Evolutionary conservation across 805 yeast species (phyloP).

Genomic region (Saccharomycopsis sp.): DNA sequence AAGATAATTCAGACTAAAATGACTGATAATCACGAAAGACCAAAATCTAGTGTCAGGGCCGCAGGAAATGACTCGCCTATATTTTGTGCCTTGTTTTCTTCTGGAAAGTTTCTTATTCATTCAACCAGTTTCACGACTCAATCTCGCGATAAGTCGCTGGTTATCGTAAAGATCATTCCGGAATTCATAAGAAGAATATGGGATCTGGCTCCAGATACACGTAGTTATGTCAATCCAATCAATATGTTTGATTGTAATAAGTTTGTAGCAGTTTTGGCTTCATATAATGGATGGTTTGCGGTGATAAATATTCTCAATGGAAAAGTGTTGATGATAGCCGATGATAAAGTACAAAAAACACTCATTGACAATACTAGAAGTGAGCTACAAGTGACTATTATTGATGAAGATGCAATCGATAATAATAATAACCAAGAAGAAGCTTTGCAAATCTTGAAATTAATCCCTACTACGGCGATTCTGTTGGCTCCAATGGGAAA

Average conservation of each 20-base stretch:
- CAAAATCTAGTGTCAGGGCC: too few species aligned
- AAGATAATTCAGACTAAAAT: constrained; percentile 8
- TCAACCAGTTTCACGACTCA: neutral
- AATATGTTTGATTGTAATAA: constrained; percentile 15
- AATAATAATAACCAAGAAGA: neutral
- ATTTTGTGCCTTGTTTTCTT: constrained; percentile 8
- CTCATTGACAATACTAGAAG: neutral
- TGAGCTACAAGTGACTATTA: neutral
- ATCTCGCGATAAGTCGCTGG: neutral
- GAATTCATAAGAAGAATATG: constrained; percentile 6
- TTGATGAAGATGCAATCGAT: too few species aligned
- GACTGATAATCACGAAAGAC: constrained; percentile 6
- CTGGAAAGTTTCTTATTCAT: constrained; percentile 18
- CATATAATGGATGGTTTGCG: constrained; percentile 21
- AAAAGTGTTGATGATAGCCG: constrained; percentile 14
- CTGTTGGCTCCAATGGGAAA: constrained; percentile 1
- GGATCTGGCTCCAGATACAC: neutral
- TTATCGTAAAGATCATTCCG: constrained; percentile 12
- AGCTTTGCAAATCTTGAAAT: neutral
- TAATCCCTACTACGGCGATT: constrained; percentile 10
- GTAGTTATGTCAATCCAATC: constrained; percentile 8
- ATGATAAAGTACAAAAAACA: constrained; percentile 11
- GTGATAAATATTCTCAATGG: constrained; percentile 20
- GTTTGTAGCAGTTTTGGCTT: constrained; percentile 6
- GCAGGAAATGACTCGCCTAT: constrained; percentile 17